Percentiles rank a stretch among this genome's conserved stretches.
Evolutionary conservation across 2,329 filamentous ascomycete genomes (phyloP).

Genomic region (Chaetomium sp.): DNA sequence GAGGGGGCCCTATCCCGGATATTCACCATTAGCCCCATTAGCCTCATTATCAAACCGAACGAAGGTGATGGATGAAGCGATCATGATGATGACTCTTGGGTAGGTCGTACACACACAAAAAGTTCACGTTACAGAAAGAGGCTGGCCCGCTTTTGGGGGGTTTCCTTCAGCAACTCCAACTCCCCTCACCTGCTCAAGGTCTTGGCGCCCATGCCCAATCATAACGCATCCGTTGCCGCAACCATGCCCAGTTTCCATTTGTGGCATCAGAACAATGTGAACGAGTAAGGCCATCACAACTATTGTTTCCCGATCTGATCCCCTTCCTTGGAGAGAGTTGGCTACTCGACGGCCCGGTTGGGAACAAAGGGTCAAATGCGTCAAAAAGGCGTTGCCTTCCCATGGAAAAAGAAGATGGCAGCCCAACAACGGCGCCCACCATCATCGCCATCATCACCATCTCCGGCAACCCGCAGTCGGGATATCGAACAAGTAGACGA

Average conservation of each 20-base stretch:
- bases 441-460: constrained; percentile 10
- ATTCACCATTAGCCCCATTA: background rate
- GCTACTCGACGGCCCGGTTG: constrained; percentile 2
- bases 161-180: background rate
- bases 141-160: background rate
- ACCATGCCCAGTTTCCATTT: constrained; percentile 24
- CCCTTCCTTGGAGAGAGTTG: background rate
- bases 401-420: constrained; percentile 27
- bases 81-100: background rate
- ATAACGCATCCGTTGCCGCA: constrained; percentile 15
- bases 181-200: background rate
- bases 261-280: constrained; percentile 27
- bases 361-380: constrained; percentile 25
- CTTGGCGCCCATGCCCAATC: constrained; percentile 20
- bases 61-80: background rate
- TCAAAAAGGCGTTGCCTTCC: constrained; percentile 28
- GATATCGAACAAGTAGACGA: constrained; percentile 33
- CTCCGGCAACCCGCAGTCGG: constrained; percentile 1
- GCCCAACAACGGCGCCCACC: constrained; percentile 19
- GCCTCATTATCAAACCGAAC: background rate
- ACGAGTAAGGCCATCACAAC: constrained; percentile 16
- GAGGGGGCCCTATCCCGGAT: background rate
- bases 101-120: background rate
- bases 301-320: constrained; percentile 23
- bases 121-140: background rate